A percentile compares a stretch with the other conserved stretches of the same genome.
Evolutionary conservation across 225 moss, liverwort and hornwort genomes (phyloP).

Genomic region (Bryoerythrophyllum caledonicum): DNA sequence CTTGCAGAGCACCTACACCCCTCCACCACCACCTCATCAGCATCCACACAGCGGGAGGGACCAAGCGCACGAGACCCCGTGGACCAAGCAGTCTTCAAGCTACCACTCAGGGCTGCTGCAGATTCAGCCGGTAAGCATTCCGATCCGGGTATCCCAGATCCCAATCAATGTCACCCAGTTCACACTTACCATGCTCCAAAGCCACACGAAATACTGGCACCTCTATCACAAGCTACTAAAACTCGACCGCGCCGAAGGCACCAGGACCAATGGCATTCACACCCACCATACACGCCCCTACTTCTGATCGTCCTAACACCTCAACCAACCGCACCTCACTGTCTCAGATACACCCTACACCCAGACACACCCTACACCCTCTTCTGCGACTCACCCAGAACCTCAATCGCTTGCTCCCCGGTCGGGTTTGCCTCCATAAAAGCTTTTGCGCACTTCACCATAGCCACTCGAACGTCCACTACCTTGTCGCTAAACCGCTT

Average conservation of each 20-base stretch:
- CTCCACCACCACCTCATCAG: slow-evolving; percentile 21
- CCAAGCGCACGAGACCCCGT: background rate
- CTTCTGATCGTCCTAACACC: background rate
- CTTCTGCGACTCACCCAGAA: slow-evolving; percentile 56
- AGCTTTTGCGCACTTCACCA: slow-evolving; percentile 74
- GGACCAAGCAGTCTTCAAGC: background rate
- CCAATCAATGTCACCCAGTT: background rate
- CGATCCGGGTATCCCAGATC: background rate
- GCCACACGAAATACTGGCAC: background rate
- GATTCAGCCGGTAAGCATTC: background rate
- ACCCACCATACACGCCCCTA: background rate
- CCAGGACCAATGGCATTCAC: background rate
- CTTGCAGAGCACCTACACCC: slow-evolving; percentile 67
- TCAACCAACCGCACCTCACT: background rate
- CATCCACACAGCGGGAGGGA: background rate
- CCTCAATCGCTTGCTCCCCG: slow-evolving; percentile 65
- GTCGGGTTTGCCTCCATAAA: slow-evolving; percentile 63
- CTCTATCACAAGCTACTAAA: too few species aligned
- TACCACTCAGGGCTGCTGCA: background rate
- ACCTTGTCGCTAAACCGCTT: slow-evolving; percentile 78
- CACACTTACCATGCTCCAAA: background rate
- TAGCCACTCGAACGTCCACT: slow-evolving; percentile 81
- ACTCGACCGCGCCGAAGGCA: too few species aligned
- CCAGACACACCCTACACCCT: background rate
- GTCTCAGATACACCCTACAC: background rate